Conservation (phyloP, 1,284 basidiomycete species). For the Exsudoporus floridanus region DNA sequence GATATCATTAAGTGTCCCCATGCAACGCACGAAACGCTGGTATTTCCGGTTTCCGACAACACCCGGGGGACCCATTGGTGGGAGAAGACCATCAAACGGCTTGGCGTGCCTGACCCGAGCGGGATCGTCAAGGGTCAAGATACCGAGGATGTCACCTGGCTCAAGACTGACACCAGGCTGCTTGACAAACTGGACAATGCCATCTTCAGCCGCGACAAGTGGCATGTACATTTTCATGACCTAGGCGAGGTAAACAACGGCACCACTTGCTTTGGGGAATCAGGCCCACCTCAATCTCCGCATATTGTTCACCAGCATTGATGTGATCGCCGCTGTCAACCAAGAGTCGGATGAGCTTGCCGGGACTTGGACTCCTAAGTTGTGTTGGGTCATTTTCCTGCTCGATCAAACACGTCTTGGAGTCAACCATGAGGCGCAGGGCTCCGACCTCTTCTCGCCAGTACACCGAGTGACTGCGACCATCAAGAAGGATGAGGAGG, state of each 20-base stretch:
- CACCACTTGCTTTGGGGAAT: neutral
- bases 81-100: slow-evolving; percentile 94
- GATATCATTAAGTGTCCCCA: slow-evolving; percentile 86
- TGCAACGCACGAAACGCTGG: slow-evolving; percentile 79
- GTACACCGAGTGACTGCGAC: slow-evolving; percentile 96
- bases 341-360: slow-evolving; percentile 93
- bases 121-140: slow-evolving; percentile 95
- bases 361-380: slow-evolving; percentile 92
- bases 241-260: slow-evolving; percentile 39
- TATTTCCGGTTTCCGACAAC: slow-evolving; percentile 91
- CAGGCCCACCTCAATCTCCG: slow-evolving; percentile 86
- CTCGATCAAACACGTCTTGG: slow-evolving; percentile 97
- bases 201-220: slow-evolving; percentile 93
- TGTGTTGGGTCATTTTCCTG: slow-evolving; percentile 99
- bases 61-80: slow-evolving; percentile 80
- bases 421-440: slow-evolving; percentile 89
- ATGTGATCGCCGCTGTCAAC: slow-evolving; percentile 98
- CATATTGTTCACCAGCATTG: slow-evolving; percentile 94
- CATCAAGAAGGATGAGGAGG: slow-evolving; percentile 87
- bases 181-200: slow-evolving; percentile 95
- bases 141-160: slow-evolving; percentile 98
- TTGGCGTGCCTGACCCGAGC: slow-evolving; percentile 97
- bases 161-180: slow-evolving; percentile 95
- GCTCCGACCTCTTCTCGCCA: slow-evolving; percentile 99
- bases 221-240: slow-evolving; percentile 99